Evolutionary conservation across 345 rosid species (phyloP).

Genomic region (Acer saccharum): DNA sequence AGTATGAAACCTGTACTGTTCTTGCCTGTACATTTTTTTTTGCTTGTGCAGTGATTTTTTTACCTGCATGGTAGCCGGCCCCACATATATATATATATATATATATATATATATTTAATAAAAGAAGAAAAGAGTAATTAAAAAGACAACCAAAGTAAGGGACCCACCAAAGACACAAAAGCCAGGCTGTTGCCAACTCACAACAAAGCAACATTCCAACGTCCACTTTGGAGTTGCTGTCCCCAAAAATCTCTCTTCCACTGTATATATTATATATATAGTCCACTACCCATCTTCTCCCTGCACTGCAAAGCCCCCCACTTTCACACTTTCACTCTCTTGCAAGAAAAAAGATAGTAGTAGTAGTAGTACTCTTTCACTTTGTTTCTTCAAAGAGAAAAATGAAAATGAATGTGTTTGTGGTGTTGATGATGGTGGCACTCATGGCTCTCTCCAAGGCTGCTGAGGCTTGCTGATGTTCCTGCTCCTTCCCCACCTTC

Average conservation of each 20-base stretch:
- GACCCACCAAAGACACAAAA: constrained; percentile 7
- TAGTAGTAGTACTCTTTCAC: too few relatives aligned
- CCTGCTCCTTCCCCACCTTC: constrained; percentile 51
- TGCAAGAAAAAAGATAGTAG: background rate
- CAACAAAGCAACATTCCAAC: background rate
- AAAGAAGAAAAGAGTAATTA: constrained; percentile 1
- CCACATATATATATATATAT: too few relatives aligned
- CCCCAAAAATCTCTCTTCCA: too few relatives aligned
- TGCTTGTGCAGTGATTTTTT: too few relatives aligned
- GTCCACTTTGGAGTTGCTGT: background rate
- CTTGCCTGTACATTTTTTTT: too few relatives aligned
- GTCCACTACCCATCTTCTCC: background rate
- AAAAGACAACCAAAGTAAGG: background rate
- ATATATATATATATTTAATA: too few relatives aligned
- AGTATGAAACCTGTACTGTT: too few relatives aligned
- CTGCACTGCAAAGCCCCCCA: background rate
- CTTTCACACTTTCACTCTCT: background rate
- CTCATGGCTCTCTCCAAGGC: constrained; percentile 40
- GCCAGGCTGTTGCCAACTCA: constrained; percentile 19
- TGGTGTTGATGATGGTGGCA: constrained; percentile 28
- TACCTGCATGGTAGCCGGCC: too few relatives aligned
- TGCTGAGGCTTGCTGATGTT: constrained; percentile 32
- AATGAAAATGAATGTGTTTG: constrained; percentile 35
- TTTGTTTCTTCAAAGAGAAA: background rate
- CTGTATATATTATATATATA: background rate